phyloP scores from a whole-genome alignment of 805 yeast species.

The Lipomyces starkeyi region DNA sequence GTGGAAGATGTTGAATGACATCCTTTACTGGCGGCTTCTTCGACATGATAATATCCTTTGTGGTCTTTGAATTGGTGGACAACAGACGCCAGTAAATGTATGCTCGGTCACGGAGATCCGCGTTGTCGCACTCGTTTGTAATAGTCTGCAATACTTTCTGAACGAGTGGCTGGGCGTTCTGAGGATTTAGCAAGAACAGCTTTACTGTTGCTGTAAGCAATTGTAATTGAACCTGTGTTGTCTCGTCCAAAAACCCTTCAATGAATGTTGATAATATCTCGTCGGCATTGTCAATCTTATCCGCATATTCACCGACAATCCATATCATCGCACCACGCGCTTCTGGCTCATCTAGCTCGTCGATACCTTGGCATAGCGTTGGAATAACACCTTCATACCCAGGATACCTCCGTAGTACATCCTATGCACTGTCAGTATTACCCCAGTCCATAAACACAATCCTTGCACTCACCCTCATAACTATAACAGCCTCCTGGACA shows the following conservation, averaged over 20 bases:
- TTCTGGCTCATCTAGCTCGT: conserved; percentile 78
- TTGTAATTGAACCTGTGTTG: conserved; percentile 76
- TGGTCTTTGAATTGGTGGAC: conserved; percentile 81
- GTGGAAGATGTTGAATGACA: conserved; percentile 74
- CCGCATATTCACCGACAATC: conserved; percentile 82
- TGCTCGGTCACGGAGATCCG: conserved; percentile 87
- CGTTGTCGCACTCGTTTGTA: conserved; percentile 79
- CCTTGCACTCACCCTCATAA: conserved; percentile 52
- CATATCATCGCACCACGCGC: conserved; percentile 79
- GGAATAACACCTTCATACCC: conserved; percentile 61
- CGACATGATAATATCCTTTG: conserved; percentile 62
- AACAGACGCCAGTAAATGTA: conserved; percentile 86
- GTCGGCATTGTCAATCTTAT: conserved; percentile 52
- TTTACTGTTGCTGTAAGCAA: conserved; percentile 79
- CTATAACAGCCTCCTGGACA: conserved; percentile 79
- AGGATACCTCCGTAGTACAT: conserved; percentile 53
- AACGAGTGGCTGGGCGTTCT: conserved; percentile 67
- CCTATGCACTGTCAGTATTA: conserved; percentile 16
- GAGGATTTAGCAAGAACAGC: conserved; percentile 65
- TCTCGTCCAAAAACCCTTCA: conserved; percentile 64
- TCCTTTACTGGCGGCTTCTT: conserved; percentile 74
- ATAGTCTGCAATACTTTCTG: conserved; percentile 77
- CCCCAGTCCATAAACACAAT: not conserved
- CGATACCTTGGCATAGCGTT: conserved; percentile 53
- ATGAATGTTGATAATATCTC: conserved; percentile 53